A percentile compares a stretch with the other conserved stretches of the same genome.
Evolutionary conservation across 441 rosid species (phyloP).

Genomic region (Gossypium aridum): DNA sequence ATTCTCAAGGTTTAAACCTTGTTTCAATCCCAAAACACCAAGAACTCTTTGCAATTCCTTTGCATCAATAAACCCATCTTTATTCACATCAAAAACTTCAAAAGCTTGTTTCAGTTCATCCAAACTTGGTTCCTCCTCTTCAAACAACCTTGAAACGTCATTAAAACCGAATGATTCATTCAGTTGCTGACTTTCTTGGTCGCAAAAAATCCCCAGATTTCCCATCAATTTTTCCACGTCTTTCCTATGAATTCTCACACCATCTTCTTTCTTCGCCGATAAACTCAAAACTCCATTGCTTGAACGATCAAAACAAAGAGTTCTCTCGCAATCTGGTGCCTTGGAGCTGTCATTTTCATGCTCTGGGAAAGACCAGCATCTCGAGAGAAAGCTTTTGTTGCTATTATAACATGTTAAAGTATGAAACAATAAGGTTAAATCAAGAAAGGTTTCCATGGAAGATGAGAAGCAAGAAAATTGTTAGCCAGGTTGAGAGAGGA

Average conservation of each 20-base stretch:
- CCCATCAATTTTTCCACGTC: constrained; percentile 57
- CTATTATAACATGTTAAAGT: neutral
- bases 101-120: constrained; percentile 55
- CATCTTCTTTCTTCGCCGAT: neutral
- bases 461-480: neutral
- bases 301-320: constrained; percentile 11
- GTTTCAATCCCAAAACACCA: constrained; percentile 33
- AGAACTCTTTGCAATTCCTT: constrained; percentile 53
- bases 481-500: neutral
- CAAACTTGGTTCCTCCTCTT: constrained; percentile 52
- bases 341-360: constrained; percentile 1
- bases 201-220: constrained; percentile 34
- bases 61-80: constrained; percentile 55
- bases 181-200: constrained; percentile 17
- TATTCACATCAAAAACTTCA: constrained; percentile 49
- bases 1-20: constrained; percentile 25
- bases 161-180: constrained; percentile 19
- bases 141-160: constrained; percentile 40
- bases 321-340: constrained; percentile 8
- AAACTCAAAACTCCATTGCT: neutral
- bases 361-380: constrained; percentile 22
- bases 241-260: constrained; percentile 16
- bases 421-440: constrained; percentile 4
- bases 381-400: constrained; percentile 15
- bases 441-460: constrained; percentile 18